These are phyloP conservation scores for Dioscorea cayenensis DNA, from an alignment of 116 monocot species.

Conservation along the genomic window DNA sequence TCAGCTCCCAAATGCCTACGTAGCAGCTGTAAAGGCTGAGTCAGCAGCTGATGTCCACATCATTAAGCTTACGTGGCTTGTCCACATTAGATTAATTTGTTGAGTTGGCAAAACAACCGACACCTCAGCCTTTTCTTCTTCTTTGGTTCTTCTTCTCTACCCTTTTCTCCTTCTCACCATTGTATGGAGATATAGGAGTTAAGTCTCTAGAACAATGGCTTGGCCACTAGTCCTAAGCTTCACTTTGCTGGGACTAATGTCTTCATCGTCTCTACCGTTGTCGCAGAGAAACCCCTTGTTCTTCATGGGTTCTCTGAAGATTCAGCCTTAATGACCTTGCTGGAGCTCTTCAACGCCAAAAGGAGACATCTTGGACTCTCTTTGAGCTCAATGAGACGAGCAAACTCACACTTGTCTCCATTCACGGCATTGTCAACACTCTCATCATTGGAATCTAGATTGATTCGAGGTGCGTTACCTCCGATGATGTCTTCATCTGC, in stretches of 20 bases:
- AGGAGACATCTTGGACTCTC: background rate
- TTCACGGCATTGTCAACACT: constrained; percentile 11
- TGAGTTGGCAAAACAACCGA: too few relatives aligned
- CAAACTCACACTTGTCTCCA: constrained; percentile 3
- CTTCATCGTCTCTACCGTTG: background rate
- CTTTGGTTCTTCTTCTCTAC: too few relatives aligned
- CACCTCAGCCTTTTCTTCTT: too few relatives aligned
- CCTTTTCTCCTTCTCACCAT: too few relatives aligned
- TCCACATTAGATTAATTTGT: too few relatives aligned
- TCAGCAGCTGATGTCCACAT: too few relatives aligned
- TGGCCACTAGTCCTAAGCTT: background rate
- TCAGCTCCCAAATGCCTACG: too few relatives aligned
- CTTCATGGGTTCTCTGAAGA: background rate
- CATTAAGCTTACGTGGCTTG: too few relatives aligned
- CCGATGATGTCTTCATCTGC: constrained; percentile 23
- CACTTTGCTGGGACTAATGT: too few relatives aligned
- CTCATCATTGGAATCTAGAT: constrained; percentile 17
- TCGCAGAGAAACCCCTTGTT: background rate
- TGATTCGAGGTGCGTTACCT: constrained; percentile 13
- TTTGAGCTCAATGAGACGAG: constrained; percentile 10
- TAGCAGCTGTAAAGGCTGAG: too few relatives aligned
- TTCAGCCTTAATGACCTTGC: background rate
- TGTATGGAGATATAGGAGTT: too few relatives aligned
- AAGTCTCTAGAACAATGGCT: background rate
- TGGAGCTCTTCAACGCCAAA: background rate